phyloP scores from a whole-genome alignment of 2,329 filamentous ascomycete genomes.

The Alternaria novae-zelandiae region DNA sequence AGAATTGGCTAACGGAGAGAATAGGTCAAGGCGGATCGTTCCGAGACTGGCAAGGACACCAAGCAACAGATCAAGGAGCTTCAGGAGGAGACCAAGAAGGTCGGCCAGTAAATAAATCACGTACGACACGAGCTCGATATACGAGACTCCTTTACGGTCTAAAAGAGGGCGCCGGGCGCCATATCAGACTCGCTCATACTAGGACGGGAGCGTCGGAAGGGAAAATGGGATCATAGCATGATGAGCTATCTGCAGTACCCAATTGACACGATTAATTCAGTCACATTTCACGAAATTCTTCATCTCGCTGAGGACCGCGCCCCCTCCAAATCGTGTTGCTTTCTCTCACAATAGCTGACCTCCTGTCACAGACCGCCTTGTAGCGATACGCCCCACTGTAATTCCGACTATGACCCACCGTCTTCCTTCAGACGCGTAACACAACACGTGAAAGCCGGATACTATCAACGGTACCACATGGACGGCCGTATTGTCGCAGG shows the following conservation, averaged over 20 bases:
- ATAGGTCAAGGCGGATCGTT: conserved; percentile 53
- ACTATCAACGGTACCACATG: not conserved
- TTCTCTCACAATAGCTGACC: not conserved
- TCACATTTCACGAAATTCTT: not conserved
- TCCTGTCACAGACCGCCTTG: not conserved
- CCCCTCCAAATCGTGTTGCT: not conserved
- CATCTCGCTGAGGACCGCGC: rapidly evolving
- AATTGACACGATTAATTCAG: not conserved
- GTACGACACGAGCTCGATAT: not conserved
- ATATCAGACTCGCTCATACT: not conserved
- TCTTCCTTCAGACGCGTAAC: not conserved
- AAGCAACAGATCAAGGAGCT: conserved; percentile 53
- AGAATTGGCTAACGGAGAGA: conserved; percentile 2
- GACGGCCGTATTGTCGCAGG: not conserved
- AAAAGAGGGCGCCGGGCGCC: not conserved
- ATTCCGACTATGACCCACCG: not conserved
- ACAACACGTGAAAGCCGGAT: not conserved
- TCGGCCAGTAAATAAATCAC: not conserved
- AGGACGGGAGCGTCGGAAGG: not conserved
- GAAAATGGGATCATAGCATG: not conserved
- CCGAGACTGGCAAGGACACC: conserved; percentile 48
- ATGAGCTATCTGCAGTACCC: conserved; percentile 1
- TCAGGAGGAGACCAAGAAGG: conserved; percentile 53
- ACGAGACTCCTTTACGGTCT: not conserved
- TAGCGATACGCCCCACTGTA: not conserved